These are phyloP conservation scores for Podospora pseudocomata DNA, from an alignment of 495 filamentous ascomycete species.

Conservation along the genomic window DNA sequence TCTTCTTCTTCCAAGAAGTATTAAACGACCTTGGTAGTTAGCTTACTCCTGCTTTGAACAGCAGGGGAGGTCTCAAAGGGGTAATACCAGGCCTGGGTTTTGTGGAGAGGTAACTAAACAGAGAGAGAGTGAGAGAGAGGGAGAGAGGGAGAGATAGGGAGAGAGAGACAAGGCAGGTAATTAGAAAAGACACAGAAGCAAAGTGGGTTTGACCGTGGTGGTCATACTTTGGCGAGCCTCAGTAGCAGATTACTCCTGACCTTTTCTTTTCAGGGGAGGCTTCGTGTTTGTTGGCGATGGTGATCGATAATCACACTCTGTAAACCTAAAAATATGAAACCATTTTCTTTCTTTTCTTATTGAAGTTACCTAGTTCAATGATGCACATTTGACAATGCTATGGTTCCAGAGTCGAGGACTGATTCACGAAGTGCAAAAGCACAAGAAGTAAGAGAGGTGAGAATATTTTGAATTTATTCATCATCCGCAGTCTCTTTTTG, in stretches of 20 bases:
- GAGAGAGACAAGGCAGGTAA: too few relatives aligned
- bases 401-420: background rate
- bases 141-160: background rate
- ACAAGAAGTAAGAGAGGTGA: background rate
- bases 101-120: background rate
- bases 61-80: background rate
- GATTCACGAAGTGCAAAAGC: background rate
- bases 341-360: background rate
- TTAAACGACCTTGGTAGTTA: background rate
- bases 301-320: background rate
- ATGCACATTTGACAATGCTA: background rate
- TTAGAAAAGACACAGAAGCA: too few relatives aligned
- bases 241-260: background rate
- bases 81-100: too few relatives aligned
- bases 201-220: too few relatives aligned
- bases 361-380: background rate
- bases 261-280: background rate
- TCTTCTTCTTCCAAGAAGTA: background rate
- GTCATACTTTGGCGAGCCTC: background rate
- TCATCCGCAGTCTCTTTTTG: background rate
- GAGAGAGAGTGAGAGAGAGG: background rate
- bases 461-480: background rate
- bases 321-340: background rate
- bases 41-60: background rate
- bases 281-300: background rate